phyloP scores from a whole-genome alignment of 164 flowering plant species.

The Nelumbo lutea region DNA sequence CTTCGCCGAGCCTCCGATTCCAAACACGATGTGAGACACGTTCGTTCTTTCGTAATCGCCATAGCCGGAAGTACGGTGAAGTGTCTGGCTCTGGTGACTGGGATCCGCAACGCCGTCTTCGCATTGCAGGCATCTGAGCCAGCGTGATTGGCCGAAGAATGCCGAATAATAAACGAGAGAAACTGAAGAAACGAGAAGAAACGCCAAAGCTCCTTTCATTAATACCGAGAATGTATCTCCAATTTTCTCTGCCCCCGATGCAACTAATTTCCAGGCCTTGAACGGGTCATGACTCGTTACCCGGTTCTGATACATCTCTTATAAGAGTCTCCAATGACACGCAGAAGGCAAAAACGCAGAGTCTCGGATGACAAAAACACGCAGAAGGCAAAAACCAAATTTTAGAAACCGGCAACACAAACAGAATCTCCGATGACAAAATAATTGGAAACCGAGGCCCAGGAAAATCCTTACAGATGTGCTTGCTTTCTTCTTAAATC shows the following conservation, averaged over 20 bases:
- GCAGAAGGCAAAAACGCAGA: neutral
- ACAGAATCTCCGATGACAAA: too few relatives aligned
- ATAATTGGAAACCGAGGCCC: too few relatives aligned
- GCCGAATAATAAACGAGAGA: conserved; percentile 19
- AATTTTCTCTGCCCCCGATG: neutral
- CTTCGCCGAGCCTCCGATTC: conserved; percentile 41
- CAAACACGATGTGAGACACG: conserved; percentile 49
- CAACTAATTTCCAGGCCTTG: neutral
- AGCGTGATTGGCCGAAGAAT: conserved; percentile 11
- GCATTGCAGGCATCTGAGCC: conserved; percentile 11
- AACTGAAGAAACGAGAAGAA: conserved; percentile 20
- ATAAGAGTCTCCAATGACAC: neutral
- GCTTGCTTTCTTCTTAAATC: too few relatives aligned
- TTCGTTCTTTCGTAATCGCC: neutral
- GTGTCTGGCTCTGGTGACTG: neutral
- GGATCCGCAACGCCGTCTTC: neutral
- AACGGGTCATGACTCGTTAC: conserved; percentile 4
- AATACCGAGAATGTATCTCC: neutral
- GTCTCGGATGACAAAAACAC: neutral
- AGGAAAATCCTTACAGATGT: too few relatives aligned
- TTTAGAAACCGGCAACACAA: too few relatives aligned
- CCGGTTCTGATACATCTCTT: neutral
- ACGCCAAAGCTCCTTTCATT: conserved; percentile 8
- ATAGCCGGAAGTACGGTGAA: neutral
- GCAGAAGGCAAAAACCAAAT: neutral